phyloP scores from a whole-genome alignment of 2,329 filamentous ascomycete genomes.

The Pseudophaeomoniella oleicola region DNA sequence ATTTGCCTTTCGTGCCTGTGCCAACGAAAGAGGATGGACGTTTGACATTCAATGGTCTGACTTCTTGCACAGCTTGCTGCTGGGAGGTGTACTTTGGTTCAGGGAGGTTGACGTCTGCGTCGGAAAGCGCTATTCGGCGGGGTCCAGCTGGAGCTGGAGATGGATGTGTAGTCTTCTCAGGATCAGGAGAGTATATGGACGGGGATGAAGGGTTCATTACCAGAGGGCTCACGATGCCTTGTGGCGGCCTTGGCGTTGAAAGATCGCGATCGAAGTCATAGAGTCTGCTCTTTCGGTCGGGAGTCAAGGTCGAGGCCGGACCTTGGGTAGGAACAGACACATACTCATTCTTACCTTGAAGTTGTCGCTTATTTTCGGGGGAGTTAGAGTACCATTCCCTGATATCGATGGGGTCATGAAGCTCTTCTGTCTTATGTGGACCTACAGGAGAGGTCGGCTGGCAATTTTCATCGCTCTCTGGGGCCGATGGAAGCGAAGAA shows the following conservation, averaged over 20 bases:
- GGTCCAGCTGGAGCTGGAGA: neutral
- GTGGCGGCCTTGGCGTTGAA: conserved; percentile 12
- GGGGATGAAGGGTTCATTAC: conserved; percentile 31
- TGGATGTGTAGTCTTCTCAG: neutral
- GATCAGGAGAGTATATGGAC: conserved; percentile 9
- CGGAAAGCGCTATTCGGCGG: neutral
- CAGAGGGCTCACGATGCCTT: conserved; percentile 21
- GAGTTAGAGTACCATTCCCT: neutral
- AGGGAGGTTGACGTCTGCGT: conserved; percentile 1
- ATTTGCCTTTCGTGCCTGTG: conserved; percentile 19
- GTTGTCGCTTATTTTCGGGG: neutral
- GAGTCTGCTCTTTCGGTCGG: conserved; percentile 7
- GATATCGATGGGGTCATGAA: neutral
- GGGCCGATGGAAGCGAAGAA: conserved; percentile 4
- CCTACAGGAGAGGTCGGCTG: neutral
- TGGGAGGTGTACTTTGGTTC: neutral
- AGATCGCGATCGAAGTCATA: conserved; percentile 18
- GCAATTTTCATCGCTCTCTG: conserved; percentile 1
- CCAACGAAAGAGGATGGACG: conserved; percentile 15
- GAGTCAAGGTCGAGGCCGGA: conserved; percentile 5
- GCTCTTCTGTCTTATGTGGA: neutral
- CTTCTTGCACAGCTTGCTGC: neutral
- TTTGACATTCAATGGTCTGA: neutral
- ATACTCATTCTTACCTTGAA: conserved; percentile 13
- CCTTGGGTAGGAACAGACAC: conserved; percentile 19